Evolutionary conservation across 2,329 filamentous ascomycete genomes (phyloP), one percentile per base, ranked within the genome.

Genomic region (Aspergillus sp.): DNA sequence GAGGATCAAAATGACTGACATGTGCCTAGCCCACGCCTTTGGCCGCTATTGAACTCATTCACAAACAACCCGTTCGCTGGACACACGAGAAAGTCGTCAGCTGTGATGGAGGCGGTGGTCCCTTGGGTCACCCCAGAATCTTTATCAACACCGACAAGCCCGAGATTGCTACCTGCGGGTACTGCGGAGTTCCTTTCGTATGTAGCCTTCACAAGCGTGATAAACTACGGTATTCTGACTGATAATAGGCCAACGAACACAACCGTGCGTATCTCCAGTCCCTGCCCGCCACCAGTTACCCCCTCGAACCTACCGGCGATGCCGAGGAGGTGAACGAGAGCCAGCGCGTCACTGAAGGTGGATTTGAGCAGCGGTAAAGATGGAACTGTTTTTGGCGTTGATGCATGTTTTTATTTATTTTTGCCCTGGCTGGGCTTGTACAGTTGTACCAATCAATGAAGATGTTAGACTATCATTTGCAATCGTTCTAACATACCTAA

Each of bases 91-190:
- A 87, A 61, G 77, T 90, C 49, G 93, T 96, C 51, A 87, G 87
- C 45, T 99, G 95, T 74, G 93, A 98, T 70, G 95, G 95, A 58
- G 95, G 93, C 58, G 93, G 93, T 66, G 95, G 93, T 46, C 89
- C 93, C 33, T 80, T 90, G 55, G 95, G 95, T 44, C 95, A 99
- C 76, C 95, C 95, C 50, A 86, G 86, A 71, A 89, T 99, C 78
- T 99, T 92, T 76, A 99, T 99, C 85, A 99, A 99, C 79, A 88
- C 90, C 65, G 95, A 99, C 79, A 98, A 97, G 83, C 90, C 95
- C 44, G 88, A 98, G 81, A 96, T 99, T 86, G 86, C 77, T 82
- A 82, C 73, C 56, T 99, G 95, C 82, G 88, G 84, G 71, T 99
- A 99, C 81, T 99, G 95, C 74, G 95, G 95, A 53, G 75, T 95